Conservation (phyloP, 1,139 yeast genomes). For the Protomyces inouyei region DNA sequence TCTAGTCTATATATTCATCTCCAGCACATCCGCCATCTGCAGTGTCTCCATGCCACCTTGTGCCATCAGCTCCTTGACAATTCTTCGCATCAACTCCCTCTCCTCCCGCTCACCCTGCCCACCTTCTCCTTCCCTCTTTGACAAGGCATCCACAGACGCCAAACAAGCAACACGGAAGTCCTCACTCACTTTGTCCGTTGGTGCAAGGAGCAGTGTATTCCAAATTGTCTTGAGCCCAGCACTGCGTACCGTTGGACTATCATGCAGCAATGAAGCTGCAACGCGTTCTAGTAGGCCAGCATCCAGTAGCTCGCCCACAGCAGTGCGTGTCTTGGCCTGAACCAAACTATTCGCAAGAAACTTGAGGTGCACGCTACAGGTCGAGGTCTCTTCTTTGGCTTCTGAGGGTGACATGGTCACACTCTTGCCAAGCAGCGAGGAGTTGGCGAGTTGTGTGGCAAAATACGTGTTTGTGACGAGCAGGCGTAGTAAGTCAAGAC, state of each 20-base stretch:
- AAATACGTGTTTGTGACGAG: neutral
- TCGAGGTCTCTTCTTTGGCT: neutral
- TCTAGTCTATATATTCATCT: neutral
- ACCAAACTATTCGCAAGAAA: slow-evolving; percentile 2
- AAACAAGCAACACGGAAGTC: slow-evolving; percentile 16
- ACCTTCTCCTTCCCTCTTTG: neutral
- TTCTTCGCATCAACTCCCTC: neutral
- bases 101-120: neutral
- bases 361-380: slow-evolving; percentile 3
- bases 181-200: slow-evolving; percentile 5
- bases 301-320: neutral
- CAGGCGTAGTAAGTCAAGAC: slow-evolving; percentile 13
- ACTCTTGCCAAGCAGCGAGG: neutral
- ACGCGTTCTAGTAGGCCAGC: neutral
- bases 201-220: slow-evolving; percentile 7
- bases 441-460: neutral
- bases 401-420: neutral
- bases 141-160: slow-evolving; percentile 9
- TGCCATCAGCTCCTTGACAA: neutral
- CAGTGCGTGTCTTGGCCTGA: neutral
- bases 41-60: neutral
- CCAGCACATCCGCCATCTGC: neutral
- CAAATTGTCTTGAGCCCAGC: slow-evolving; percentile 9
- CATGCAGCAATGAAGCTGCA: neutral
- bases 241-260: neutral